A percentile compares a stretch with the other conserved stretches of the same genome.
These are phyloP conservation scores for Raddia guianensis DNA, from an alignment of 176 grass and related monocot genomes.

Conservation along the genomic window DNA sequence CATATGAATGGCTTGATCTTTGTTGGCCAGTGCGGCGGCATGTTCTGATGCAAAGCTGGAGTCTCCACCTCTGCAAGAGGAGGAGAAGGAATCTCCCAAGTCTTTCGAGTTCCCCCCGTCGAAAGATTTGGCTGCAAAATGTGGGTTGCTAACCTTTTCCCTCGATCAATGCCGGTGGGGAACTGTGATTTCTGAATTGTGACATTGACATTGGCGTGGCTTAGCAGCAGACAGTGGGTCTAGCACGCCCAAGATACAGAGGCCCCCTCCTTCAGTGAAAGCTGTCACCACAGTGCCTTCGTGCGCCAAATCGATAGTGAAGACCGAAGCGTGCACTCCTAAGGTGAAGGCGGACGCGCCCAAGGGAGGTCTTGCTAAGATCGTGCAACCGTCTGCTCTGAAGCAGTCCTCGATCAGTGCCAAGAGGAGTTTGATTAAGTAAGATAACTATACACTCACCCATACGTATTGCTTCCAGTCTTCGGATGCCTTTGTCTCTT, in stretches of 20 bases:
- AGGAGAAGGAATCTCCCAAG: slow-evolving; percentile 7
- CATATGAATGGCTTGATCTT: not conserved
- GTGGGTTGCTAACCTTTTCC: slow-evolving; percentile 31
- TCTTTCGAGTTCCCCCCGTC: slow-evolving; percentile 51
- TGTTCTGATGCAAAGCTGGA: slow-evolving; percentile 16
- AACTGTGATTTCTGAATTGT: slow-evolving; percentile 21
- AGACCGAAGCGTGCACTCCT: slow-evolving; percentile 34
- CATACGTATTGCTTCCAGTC: not conserved
- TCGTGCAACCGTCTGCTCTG: slow-evolving; percentile 22
- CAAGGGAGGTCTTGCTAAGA: slow-evolving; percentile 39
- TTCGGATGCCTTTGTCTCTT: not conserved
- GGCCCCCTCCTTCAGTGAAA: slow-evolving; percentile 22
- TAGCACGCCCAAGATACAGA: slow-evolving; percentile 52
- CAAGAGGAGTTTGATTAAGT: slow-evolving; percentile 68
- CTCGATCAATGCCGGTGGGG: not conserved
- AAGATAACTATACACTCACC: slow-evolving; percentile 2
- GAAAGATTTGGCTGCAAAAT: slow-evolving; percentile 26
- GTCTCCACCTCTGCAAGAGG: slow-evolving; percentile 1
- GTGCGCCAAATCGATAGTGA: slow-evolving; percentile 12
- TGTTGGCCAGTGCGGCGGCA: slow-evolving; percentile 29
- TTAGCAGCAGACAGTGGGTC: slow-evolving; percentile 43
- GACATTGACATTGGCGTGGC: slow-evolving; percentile 1
- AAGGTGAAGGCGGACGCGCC: slow-evolving; percentile 34
- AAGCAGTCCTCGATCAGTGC: slow-evolving; percentile 49
- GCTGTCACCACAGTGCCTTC: not conserved